Percentiles rank a stretch among this genome's conserved stretches.
Evolutionary conservation across 108 stramenopile genomes (phyloP).

Genomic region (Cylindrotheca closterium): DNA sequence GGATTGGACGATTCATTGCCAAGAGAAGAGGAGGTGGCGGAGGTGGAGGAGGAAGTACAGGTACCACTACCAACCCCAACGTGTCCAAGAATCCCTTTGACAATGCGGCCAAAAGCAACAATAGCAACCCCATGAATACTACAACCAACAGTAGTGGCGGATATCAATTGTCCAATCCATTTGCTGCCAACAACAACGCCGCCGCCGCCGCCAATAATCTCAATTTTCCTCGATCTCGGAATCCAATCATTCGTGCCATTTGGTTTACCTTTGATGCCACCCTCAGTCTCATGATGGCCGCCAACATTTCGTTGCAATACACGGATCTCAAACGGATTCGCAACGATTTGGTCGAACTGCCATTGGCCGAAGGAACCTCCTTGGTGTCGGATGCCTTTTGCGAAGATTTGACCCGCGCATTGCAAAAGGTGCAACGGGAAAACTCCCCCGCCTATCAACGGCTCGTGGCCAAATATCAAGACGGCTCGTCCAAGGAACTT

Average conservation of each 20-base stretch:
- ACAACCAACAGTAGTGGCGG: background rate
- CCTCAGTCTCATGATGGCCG: conserved; percentile 32
- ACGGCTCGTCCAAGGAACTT: background rate
- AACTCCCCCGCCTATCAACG: conserved; percentile 28
- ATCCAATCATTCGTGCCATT: conserved; percentile 19
- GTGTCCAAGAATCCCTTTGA: background rate
- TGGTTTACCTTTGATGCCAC: conserved; percentile 35
- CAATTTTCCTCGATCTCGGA: conserved; percentile 23
- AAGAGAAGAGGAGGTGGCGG: conserved; percentile 3
- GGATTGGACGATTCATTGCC: conserved; percentile 24
- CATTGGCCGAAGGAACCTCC: conserved; percentile 27
- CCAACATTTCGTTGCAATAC: conserved; percentile 22
- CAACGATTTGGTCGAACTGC: conserved; percentile 21
- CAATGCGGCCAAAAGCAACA: conserved; percentile 2
- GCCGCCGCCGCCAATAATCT: background rate
- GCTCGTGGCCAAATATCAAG: background rate
- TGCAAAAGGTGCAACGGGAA: conserved; percentile 23
- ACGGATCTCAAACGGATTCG: conserved; percentile 19
- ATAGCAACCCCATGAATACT: conserved; percentile 16
- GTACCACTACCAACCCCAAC: conserved; percentile 1
- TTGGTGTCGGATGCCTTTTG: conserved; percentile 28
- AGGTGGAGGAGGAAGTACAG: background rate
- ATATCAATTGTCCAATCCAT: conserved; percentile 1
- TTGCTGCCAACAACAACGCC: background rate
- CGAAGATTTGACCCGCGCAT: conserved; percentile 24